These are phyloP conservation scores for Brassica napus DNA, from an alignment of 345 rosid species.

Conservation along the genomic window DNA sequence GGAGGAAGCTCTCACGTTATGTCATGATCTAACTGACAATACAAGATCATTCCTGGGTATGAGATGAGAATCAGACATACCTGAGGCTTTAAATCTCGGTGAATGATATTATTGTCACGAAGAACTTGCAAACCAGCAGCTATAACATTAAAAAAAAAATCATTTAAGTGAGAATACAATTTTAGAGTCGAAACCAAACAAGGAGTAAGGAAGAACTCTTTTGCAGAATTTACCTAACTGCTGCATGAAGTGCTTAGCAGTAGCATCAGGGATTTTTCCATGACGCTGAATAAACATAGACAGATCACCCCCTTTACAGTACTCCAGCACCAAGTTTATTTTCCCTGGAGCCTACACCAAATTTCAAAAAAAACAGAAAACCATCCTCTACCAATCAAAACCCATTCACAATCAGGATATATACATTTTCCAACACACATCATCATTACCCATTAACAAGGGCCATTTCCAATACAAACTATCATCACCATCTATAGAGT, in stretches of 20 bases:
- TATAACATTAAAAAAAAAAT: conserved; percentile 33
- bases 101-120: conserved; percentile 93
- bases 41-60: not conserved
- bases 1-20: not conserved
- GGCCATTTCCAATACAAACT: too few species aligned
- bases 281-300: conserved; percentile 79
- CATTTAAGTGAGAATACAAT: not conserved
- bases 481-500: too few species aligned
- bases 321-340: conserved; percentile 83
- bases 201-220: not conserved
- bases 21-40: conserved; percentile 6
- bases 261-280: conserved; percentile 72
- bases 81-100: conserved; percentile 99
- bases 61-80: conserved; percentile 43
- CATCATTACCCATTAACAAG: too few species aligned
- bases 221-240: conserved; percentile 65
- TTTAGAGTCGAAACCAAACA: conserved; percentile 24
- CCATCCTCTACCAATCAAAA: not conserved
- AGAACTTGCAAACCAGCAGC: conserved; percentile 89
- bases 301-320: conserved; percentile 92
- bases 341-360: conserved; percentile 73
- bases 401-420: not conserved
- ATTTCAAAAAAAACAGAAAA: not conserved
- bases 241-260: conserved; percentile 91
- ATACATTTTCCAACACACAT: too few species aligned